Evolutionary conservation across 345 rosid species (phyloP).

Genomic region (Corchorus capsularis): DNA sequence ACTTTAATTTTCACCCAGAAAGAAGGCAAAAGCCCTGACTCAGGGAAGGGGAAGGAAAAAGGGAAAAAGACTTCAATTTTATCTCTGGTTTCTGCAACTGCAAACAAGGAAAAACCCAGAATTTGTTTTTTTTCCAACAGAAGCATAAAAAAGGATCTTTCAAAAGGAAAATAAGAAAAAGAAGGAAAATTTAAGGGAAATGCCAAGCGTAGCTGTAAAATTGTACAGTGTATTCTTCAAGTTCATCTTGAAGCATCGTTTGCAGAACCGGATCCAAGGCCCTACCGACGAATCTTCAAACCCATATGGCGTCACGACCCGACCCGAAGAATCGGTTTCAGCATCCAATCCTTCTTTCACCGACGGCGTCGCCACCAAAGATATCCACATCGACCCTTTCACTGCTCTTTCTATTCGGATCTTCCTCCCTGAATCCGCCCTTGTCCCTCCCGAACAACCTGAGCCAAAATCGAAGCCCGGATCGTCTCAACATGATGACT

Average conservation of each 20-base stretch:
- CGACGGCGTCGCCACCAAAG: slow-evolving; percentile 95
- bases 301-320: slow-evolving; percentile 70
- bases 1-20: neutral
- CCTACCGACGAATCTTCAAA: slow-evolving; percentile 46
- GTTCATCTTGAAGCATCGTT: slow-evolving; percentile 76
- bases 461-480: slow-evolving; percentile 32
- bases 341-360: slow-evolving; percentile 76
- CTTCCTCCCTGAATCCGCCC: slow-evolving; percentile 86
- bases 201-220: slow-evolving; percentile 91
- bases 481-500: slow-evolving; percentile 23
- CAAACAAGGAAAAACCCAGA: neutral
- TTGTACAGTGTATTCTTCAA: slow-evolving; percentile 94
- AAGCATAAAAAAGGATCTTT: neutral
- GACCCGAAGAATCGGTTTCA: slow-evolving; percentile 77
- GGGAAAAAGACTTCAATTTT: neutral
- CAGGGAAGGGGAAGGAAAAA: neutral
- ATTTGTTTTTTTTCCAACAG: neutral
- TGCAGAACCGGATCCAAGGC: slow-evolving; percentile 74
- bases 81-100: slow-evolving; percentile 14
- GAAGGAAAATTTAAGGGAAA: slow-evolving; percentile 26
- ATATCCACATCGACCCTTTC: slow-evolving; percentile 88
- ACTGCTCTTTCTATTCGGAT: slow-evolving; percentile 83
- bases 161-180: neutral
- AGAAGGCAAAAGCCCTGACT: neutral
- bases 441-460: slow-evolving; percentile 55